Base-by-base conservation (phyloP, 768 basidiomycete species). In the Sporobolomyces phaffii region DNA sequence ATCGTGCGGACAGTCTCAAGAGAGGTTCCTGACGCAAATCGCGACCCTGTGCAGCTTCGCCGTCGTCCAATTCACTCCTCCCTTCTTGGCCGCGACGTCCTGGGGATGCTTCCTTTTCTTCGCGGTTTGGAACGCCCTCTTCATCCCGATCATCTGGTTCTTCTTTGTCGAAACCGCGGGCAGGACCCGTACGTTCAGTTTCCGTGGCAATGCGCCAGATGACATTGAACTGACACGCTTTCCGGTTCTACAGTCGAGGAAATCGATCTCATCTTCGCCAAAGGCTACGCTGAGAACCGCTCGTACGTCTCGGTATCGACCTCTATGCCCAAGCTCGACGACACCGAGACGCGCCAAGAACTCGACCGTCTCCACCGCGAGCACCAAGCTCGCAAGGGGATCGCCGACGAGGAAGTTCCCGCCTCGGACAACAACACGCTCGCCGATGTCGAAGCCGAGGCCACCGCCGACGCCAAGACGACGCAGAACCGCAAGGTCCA, bases 261-360 rank as follows among this genome's bases (percentile, higher is more conserved):
- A 67, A 77, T 79, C 64, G 80, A 81, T 61, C 74, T 78, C 49
- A 74, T 81, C 45, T 70, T 70, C 58, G 80, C 79, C 28, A 74
- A 75, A 31, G 78, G 77, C 4, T 78, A 75, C 73, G 52, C 52
- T 62, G 53, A 67, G 59, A 41, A 61, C 10, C 33, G 43, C 5
- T 57, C 53, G 10, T 71, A 71, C 53, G 69, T 71, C 26, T 1
- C 14, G 24, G 59, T 67, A 18, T 56, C 65, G 48, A 47, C 43
- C 36, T 26, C 44, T 22, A 48, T 65, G 48, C 41, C 29, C 22
- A 60, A 54, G 34, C 13, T 60, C 24, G 24, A 24, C 15, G 48
- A 60, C 52, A 33, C 26, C 24, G 47, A 51, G 20, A 41, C 62
- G 36, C 48, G 52, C 11, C 1, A 20, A 47, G 62, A 68, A 38